phyloP scores from a whole-genome alignment of 257 asterid genomes.

The Voacanga thouarsii region DNA sequence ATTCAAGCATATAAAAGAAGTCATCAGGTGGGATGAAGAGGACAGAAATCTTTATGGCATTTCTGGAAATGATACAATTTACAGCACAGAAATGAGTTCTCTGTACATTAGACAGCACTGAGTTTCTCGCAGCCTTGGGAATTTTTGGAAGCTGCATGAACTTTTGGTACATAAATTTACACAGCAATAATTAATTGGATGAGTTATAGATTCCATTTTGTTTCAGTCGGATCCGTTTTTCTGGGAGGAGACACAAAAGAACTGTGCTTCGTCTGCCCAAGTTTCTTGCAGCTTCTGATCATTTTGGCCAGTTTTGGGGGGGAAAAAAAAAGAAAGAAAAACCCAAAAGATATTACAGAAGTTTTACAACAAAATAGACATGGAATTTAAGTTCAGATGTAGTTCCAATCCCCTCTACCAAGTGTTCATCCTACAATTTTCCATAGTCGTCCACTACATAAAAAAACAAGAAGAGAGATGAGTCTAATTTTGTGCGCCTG shows the following conservation, averaged over 20 bases:
- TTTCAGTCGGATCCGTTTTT: too few species aligned
- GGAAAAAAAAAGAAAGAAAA: too few species aligned
- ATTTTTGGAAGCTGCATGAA: not conserved
- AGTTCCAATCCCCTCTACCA: too few species aligned
- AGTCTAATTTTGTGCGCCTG: slow-evolving; percentile 9
- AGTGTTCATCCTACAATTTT: too few species aligned
- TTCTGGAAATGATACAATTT: slow-evolving; percentile 32
- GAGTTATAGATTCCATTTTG: not conserved
- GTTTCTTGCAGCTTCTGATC: not conserved
- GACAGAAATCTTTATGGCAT: slow-evolving; percentile 23
- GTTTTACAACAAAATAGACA: not conserved
- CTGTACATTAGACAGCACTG: slow-evolving; percentile 13
- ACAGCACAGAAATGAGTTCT: slow-evolving; percentile 34
- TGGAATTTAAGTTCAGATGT: not conserved
- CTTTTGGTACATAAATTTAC: not conserved
- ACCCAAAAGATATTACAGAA: too few species aligned
- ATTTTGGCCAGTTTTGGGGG: too few species aligned
- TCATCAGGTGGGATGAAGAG: slow-evolving; percentile 59
- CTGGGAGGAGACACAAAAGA: too few species aligned
- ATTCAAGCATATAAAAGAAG: slow-evolving; percentile 48
- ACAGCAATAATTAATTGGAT: not conserved
- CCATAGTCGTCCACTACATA: too few species aligned
- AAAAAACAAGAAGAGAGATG: too few species aligned
- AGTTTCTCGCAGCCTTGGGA: not conserved
- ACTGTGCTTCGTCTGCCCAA: not conserved